A percentile compares a stretch with the other conserved stretches of the same genome.
phyloP scores from a whole-genome alignment of 2,329 filamentous ascomycete species.

The Stagonosporopsis rhizophila region DNA sequence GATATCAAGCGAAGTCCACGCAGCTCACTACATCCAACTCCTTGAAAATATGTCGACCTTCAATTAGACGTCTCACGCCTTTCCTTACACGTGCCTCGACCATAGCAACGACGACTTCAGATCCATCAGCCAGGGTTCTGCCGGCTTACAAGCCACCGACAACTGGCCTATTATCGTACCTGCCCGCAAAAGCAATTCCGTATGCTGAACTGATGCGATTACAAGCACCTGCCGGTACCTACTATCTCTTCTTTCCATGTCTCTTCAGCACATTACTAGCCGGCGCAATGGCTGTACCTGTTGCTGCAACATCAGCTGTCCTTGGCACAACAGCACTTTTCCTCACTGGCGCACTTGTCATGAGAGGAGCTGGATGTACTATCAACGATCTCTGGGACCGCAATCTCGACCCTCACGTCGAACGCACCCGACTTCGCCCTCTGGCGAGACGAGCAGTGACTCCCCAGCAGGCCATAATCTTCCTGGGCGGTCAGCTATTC shows the following conservation, averaged over 20 bases:
- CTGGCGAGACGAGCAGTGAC: conserved; percentile 81
- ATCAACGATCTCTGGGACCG: conserved; percentile 93
- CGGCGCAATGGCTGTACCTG: conserved; percentile 70
- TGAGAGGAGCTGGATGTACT: conserved; percentile 86
- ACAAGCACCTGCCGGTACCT: conserved; percentile 81
- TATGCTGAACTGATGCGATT: conserved; percentile 84
- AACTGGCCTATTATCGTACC: conserved; percentile 71
- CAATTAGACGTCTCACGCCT: background rate
- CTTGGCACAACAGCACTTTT: conserved; percentile 72
- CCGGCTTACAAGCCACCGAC: conserved; percentile 70
- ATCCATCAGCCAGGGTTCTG: conserved; percentile 20
- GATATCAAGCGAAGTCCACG: conserved; percentile 15
- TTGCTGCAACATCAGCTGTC: conserved; percentile 66
- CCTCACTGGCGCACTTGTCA: conserved; percentile 77
- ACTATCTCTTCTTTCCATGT: conserved; percentile 86
- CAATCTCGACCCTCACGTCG: conserved; percentile 81
- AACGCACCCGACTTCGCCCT: conserved; percentile 77
- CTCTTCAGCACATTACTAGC: conserved; percentile 84
- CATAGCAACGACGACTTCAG: conserved; percentile 27
- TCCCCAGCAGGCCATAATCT: conserved; percentile 73
- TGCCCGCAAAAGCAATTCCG: conserved; percentile 75
- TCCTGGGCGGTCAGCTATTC: conserved; percentile 76
- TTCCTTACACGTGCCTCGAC: conserved; percentile 9
- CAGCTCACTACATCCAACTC: conserved; percentile 14
- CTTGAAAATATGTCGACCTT: background rate